Base-by-base conservation (phyloP, 352 stramenopile genomes). In the Phytopythium mirpurense region DNA sequence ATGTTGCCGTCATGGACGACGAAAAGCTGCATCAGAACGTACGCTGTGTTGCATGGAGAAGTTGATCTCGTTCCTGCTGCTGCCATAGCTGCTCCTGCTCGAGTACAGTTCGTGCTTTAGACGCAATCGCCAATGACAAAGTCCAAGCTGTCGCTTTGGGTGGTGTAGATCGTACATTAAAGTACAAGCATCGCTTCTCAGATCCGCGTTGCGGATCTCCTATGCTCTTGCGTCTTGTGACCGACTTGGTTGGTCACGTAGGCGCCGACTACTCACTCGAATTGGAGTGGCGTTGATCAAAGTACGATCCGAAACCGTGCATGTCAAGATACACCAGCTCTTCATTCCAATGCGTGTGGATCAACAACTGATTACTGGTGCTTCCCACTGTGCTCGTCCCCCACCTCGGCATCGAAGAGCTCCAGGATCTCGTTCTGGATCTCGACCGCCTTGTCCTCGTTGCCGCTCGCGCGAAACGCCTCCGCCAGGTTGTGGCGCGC, bases 391-490 rank as follows among this genome's bases (percentile, higher is more conserved):
- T 18, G 40, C 21, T 78, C 64, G 18, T 63, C 47, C 6, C 60
- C 63, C 12, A 67, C 42, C 29, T 81, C 70, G 23, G 61, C 60
- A 27, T 88, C 83, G 36, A 93, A 86, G 12, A 93, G 48, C 38
- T 87, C 82, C 0, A 93, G 51, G 62, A 93, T 91, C 53, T 89
- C 64, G 38, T 90, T 86, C 52, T 93, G 83, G 45, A 93, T 85
- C 44, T 62, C 67, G 32, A 89, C 55, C 4, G 83, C 83, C 38
- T 88, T 88, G 36, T 90, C 76, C 34, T 93, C 83, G 38, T 89
- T 80, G 9, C 83, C 83, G 23, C 66, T 83, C 18, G 83, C 82
- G 29, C 79, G 83, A 45, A 88, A 88, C 1, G 79, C 77, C 54
- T 93, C 83, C 0, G 83, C 78, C 32, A 89, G 68, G 54, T 93